Evolutionary conservation across 2,329 filamentous ascomycete species (phyloP), one percentile per base, ranked within the genome.

Genomic region (Botrytis byssoidea): DNA sequence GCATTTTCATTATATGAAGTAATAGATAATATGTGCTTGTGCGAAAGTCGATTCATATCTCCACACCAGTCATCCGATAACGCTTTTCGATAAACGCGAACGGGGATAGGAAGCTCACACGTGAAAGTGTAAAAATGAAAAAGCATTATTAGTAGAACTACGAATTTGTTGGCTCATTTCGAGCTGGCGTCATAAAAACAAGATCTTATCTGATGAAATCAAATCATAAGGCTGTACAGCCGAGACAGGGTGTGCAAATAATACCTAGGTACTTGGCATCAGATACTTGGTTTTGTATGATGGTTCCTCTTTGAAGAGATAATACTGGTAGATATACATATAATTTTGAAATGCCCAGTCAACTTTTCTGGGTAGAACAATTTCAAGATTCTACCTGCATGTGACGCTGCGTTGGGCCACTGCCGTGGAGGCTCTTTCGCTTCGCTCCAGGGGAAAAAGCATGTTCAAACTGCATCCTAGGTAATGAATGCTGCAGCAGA

Each of bases 31-130:
- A 40, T 40, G 35, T 63, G 40, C 40, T 46, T 44, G 40, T 60
- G 51, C n/a, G 51, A 70, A 55, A 22, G 48, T 51, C 48, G 25
- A 70, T 32, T 65, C 48, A 55, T 42, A 37, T 63, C 65, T 73
- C 71, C 71, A 55, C 71, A 60, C 57, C 16, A 22, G n/a, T 64
- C 37, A 57, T 57, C 66, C 59, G 71, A 72, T 69, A 60, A 57
- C 71, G 71, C 48, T 72, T 16, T 65, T 32, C 64, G 63, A 68
- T 72, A 69, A 55, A 55, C 25, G 48, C 25, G 48, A 55, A 55
- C 25, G 10, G 48, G 48, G 48, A n/a, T 55, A 55, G 48, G 48
- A 57, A 72, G 64, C 70, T 72, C 22, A 16, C 46, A 67, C 37
- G 40, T 67, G 35, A 57, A 40, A 60, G 57, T 32, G 22, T 46